A percentile compares a stretch with the other conserved stretches of the same genome.
Evolutionary conservation across 139 green algal genomes (phyloP).

Genomic region (Chlorella sp.): DNA sequence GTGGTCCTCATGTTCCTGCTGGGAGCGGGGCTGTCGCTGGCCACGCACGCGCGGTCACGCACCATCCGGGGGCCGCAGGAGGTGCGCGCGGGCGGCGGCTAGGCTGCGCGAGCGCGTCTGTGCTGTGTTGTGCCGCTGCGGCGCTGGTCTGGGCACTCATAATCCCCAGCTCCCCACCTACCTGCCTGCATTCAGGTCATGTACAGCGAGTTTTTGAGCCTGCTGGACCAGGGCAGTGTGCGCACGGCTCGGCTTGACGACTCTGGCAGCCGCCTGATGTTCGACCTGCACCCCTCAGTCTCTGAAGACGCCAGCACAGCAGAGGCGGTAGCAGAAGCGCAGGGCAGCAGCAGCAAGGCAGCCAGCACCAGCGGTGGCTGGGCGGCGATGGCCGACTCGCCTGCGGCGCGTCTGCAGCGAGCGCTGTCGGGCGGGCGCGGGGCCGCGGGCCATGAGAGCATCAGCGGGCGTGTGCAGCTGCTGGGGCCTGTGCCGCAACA

Average conservation of each 20-base stretch:
- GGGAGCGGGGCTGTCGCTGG: constrained; percentile 3
- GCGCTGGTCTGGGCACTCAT: not conserved
- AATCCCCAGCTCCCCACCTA: not conserved
- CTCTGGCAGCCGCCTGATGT: constrained; percentile 54
- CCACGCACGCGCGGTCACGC: no score
- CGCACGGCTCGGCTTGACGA: constrained; percentile 67
- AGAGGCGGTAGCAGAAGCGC: not conserved
- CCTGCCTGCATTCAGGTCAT: constrained; percentile 35
- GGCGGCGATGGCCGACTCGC: no score
- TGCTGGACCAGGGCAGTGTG: constrained; percentile 65
- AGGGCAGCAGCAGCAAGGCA: no score
- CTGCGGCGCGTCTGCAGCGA: no score
- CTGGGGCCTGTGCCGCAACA: constrained; percentile 1
- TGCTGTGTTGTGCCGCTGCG: not conserved
- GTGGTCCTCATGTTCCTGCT: constrained; percentile 11
- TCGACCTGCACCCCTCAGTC: constrained; percentile 64
- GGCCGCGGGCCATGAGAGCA: not conserved
- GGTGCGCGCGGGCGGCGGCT: not conserved
- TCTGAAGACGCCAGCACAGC: no score
- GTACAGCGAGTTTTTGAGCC: constrained; percentile 79
- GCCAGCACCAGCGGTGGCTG: no score
- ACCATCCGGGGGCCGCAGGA: constrained; percentile 15
- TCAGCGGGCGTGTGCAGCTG: not conserved
- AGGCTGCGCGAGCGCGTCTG: no score
- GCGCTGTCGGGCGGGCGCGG: no score